Evolutionary conservation across 2,329 filamentous ascomycete genomes (phyloP).

Genomic region (Cladophialophora exuberans): DNA sequence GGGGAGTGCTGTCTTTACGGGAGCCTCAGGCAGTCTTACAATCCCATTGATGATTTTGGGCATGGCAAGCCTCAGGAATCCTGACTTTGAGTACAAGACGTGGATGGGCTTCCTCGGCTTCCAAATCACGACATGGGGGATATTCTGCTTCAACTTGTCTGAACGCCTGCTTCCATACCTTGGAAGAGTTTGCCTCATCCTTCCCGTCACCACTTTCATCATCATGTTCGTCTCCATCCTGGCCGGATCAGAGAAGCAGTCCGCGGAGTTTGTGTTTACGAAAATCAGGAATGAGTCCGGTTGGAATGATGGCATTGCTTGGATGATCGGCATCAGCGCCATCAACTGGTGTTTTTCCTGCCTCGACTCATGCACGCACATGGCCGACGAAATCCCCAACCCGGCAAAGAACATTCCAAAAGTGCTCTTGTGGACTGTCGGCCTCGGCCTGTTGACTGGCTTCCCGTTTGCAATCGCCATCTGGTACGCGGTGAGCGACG

Average conservation of each 20-base stretch:
- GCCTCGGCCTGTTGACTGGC: conserved; percentile 7
- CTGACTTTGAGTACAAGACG: conserved; percentile 15
- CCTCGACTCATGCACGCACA: conserved; percentile 25
- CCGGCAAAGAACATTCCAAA: conserved; percentile 22
- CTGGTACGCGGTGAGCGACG: conserved; percentile 20
- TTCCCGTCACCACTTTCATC: conserved; percentile 24
- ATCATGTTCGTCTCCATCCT: conserved; percentile 37
- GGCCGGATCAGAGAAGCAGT: conserved; percentile 24
- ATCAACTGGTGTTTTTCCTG: conserved; percentile 16
- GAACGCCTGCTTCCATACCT: conserved; percentile 15
- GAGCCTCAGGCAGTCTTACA: conserved; percentile 37
- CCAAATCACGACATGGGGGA: conserved; percentile 16
- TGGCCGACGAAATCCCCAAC: conserved; percentile 26
- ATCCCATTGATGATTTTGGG: conserved; percentile 21
- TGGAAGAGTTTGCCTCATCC: conserved; percentile 25
- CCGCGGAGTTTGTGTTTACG: conserved; percentile 21
- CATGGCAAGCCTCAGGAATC: conserved; percentile 20
- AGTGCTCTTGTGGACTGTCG: conserved; percentile 11
- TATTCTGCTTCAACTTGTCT: conserved; percentile 15
- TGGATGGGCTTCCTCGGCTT: conserved; percentile 35
- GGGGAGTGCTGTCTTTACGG: conserved; percentile 59
- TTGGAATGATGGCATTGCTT: conserved; percentile 34
- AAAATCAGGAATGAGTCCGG: conserved; percentile 33
- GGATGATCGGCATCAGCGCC: conserved; percentile 16
- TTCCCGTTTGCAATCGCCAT: conserved; percentile 23